Conservation (phyloP, 306 rosid species). For the Fragaria ananassa region DNA sequence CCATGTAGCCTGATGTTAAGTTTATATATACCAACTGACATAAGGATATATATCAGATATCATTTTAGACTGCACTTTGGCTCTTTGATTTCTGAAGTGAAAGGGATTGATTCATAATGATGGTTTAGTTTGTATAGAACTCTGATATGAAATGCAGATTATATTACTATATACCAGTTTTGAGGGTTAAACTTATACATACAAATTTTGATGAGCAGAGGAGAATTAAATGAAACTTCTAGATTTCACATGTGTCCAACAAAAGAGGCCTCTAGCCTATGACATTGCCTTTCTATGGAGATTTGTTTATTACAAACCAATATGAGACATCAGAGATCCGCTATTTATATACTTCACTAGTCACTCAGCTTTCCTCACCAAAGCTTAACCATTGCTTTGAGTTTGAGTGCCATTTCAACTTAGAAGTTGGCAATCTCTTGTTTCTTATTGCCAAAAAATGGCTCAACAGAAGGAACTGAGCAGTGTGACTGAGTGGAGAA, state of each 20-base stretch:
- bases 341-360: conserved; percentile 9
- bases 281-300: conserved; percentile 13
- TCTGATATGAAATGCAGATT: background rate
- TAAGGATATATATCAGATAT: background rate
- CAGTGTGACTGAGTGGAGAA: conserved; percentile 57
- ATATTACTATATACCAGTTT: background rate
- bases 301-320: background rate
- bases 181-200: background rate
- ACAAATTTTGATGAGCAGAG: background rate
- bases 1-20: background rate
- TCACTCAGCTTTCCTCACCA: conserved; percentile 18
- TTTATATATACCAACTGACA: no score
- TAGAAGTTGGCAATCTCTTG: background rate
- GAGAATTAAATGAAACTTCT: background rate
- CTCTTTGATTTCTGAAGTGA: background rate
- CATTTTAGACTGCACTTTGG: background rate
- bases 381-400: conserved; percentile 6
- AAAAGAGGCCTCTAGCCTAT: background rate
- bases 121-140: background rate
- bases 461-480: conserved; percentile 28
- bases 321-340: no score
- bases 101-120: background rate
- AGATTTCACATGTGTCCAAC: conserved; percentile 1
- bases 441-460: conserved; percentile 16
- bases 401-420: background rate